These are phyloP conservation scores for Suillus sp. DNA, from an alignment of 768 basidiomycete genomes.

Conservation along the genomic window DNA sequence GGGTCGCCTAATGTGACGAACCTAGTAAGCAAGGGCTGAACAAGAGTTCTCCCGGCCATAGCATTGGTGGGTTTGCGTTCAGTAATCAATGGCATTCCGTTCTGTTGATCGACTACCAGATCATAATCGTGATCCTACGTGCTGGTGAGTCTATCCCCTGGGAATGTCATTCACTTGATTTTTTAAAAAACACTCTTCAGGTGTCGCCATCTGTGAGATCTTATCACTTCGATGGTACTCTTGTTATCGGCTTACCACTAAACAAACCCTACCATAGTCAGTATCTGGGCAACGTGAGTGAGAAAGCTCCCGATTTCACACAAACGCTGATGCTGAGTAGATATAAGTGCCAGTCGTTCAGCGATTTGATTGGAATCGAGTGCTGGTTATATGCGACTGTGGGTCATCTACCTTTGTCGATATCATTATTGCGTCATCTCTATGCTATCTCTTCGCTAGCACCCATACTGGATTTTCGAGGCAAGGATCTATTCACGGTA, in stretches of 20 bases:
- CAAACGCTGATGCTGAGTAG: background rate
- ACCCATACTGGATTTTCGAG: background rate
- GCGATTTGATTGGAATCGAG: background rate
- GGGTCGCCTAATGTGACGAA: background rate
- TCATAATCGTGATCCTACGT: background rate
- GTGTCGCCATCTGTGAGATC: background rate
- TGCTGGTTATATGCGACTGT: background rate
- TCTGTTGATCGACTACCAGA: background rate
- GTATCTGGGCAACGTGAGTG: background rate
- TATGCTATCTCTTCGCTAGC: background rate
- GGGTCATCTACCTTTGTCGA: background rate
- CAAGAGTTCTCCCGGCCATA: background rate
- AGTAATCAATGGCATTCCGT: background rate
- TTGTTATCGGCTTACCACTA: background rate
- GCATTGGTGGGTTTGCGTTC: background rate
- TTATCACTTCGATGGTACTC: background rate
- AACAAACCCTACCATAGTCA: background rate
- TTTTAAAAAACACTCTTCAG: background rate
- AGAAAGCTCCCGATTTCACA: background rate
- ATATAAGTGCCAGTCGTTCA: background rate
- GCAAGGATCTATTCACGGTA: background rate
- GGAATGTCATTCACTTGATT: background rate
- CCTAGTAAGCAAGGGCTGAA: background rate
- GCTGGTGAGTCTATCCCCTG: background rate
- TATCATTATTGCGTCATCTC: background rate